Percentiles rank a stretch among this genome's conserved stretches.
Evolutionary conservation across 345 rosid genomes (phyloP).

Genomic region (Dimocarpus longan): DNA sequence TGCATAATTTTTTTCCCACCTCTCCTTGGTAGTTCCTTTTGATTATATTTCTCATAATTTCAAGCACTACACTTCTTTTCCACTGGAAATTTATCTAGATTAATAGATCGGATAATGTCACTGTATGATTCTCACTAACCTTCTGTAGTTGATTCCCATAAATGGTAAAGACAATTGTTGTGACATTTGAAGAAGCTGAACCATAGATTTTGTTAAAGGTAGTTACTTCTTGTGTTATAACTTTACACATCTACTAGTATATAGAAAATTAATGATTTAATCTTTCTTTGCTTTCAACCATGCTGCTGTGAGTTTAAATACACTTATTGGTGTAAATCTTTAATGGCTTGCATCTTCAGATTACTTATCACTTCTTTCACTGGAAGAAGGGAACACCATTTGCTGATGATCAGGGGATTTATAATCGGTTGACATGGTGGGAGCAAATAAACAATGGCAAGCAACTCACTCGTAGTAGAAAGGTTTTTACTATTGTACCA

Average conservation of each 20-base stretch:
- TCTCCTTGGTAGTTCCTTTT: background rate
- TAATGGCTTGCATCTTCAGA: slow-evolving; percentile 32
- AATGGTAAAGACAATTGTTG: background rate
- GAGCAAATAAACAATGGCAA: slow-evolving; percentile 84
- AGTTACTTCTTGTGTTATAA: background rate
- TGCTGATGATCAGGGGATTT: slow-evolving; percentile 77
- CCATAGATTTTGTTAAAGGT: background rate
- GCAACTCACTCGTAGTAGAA: slow-evolving; percentile 79
- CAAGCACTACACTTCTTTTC: background rate
- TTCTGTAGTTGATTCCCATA: background rate
- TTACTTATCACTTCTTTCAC: slow-evolving; percentile 76
- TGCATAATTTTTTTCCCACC: background rate
- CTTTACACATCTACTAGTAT: background rate
- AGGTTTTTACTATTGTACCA: slow-evolving; percentile 77
- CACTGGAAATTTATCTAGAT: background rate
- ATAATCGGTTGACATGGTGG: slow-evolving; percentile 79
- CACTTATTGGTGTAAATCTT: slow-evolving; percentile 1
- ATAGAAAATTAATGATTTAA: background rate
- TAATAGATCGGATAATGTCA: background rate
- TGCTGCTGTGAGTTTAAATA: background rate
- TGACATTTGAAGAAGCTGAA: background rate
- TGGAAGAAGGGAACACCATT: slow-evolving; percentile 88
- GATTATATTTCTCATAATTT: background rate
- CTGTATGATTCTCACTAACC: background rate
- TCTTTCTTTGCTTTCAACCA: background rate